Percentiles rank a stretch among this genome's conserved stretches.
Evolutionary conservation across 306 rosid species (phyloP).

Genomic region (Fagus crenata): DNA sequence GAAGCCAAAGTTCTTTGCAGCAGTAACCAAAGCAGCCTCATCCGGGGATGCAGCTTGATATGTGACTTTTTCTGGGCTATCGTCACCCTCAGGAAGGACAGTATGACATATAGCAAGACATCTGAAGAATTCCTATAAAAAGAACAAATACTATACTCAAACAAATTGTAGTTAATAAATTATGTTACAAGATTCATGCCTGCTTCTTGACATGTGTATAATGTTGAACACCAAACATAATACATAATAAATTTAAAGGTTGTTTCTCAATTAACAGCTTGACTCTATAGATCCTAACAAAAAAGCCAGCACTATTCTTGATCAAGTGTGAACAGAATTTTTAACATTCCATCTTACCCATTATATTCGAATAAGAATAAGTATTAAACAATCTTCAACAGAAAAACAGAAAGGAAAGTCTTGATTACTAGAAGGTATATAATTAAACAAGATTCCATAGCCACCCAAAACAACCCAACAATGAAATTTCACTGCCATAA

Average conservation of each 20-base stretch:
- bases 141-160: slow-evolving; percentile 4
- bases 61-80: slow-evolving; percentile 11
- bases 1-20: slow-evolving; percentile 95
- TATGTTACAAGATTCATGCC: background rate
- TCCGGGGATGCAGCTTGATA: slow-evolving; percentile 28
- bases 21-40: slow-evolving; percentile 58
- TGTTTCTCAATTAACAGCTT: background rate
- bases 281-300: background rate
- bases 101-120: slow-evolving; percentile 36
- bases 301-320: background rate
- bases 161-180: background rate
- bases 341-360: background rate
- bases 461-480: background rate
- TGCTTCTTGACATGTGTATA: background rate
- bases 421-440: background rate
- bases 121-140: slow-evolving; percentile 56
- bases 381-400: background rate
- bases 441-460: background rate
- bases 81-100: slow-evolving; percentile 17
- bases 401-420: background rate
- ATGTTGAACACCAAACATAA: background rate
- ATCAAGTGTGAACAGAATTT: background rate
- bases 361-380: background rate
- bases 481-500: background rate
- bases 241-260: background rate